Percentiles rank a stretch among this genome's conserved stretches.
These are phyloP conservation scores for Claviceps pazoutovae DNA, from an alignment of 2,329 filamentous ascomycete genomes.

Conservation along the genomic window DNA sequence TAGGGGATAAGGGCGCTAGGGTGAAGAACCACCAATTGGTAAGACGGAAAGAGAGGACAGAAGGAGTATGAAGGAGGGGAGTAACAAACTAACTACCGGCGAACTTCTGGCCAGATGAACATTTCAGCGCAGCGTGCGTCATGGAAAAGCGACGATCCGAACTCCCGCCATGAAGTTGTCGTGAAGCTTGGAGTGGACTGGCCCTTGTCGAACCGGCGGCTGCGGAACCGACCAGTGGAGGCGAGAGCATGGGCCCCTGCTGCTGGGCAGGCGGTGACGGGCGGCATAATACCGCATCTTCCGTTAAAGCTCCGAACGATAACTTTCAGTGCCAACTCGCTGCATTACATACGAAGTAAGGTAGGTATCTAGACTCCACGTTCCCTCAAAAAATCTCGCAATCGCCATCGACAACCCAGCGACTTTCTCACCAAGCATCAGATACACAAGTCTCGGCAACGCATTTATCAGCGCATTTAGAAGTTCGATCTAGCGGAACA, in stretches of 20 bases:
- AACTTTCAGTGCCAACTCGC: not conserved
- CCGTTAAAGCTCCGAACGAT: not conserved
- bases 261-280: constrained; percentile 11
- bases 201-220: not conserved
- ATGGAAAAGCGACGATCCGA: not conserved
- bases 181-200: not conserved
- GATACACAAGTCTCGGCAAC: too few species aligned
- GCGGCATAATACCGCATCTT: constrained; percentile 2
- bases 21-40: constrained; percentile 3
- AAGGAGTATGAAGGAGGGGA: not conserved
- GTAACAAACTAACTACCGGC: constrained; percentile 3
- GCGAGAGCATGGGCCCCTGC: constrained; percentile 2
- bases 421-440: not conserved
- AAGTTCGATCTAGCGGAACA: not conserved
- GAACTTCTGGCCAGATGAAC: constrained; percentile 9
- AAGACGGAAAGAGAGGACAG: not conserved
- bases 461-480: too few species aligned
- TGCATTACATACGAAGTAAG: not conserved
- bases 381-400: not conserved
- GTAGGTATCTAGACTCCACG: not conserved
- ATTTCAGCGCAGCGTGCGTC: constrained; percentile 9
- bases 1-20: constrained; percentile 3
- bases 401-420: not conserved
- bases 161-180: constrained; percentile 1
- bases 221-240: not conserved